Evolutionary conservation across 2,329 filamentous ascomycete genomes (phyloP), one percentile per base, ranked within the genome.

Genomic region (Aspergillus brunneoviolaceus): DNA sequence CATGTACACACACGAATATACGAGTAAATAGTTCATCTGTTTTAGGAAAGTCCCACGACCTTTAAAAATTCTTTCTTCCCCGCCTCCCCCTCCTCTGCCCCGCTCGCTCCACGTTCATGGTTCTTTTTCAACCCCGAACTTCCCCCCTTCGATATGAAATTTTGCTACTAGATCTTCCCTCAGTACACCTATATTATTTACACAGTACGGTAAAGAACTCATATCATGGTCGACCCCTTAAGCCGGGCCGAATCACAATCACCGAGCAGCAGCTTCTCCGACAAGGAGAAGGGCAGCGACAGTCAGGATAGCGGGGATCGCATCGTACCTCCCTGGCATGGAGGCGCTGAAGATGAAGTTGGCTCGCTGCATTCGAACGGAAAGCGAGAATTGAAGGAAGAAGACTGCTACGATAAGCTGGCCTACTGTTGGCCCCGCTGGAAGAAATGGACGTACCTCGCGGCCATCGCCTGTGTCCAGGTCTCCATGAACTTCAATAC

Each of bases 401-500:
- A 75, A 19, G 85, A 87, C 63, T 88, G 85, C 70, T 87, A 86
- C 70, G 79, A 83, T 4, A 81, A 88, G 67, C 79, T 89, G 1
- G 87, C 85, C 55, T 89, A 81, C 69, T 77, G 75, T 27, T 89
- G 84, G 64, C 71, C 71, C 9, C 57, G 57, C 35, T 73, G 71
- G 71, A 71, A 71, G 66, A 72, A 72, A 63, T 74, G 71, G 71
- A 63, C 62, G 49, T 67, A 67, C 50, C 65, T 68, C 7, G 82
- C 81, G 31, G 80, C 89, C 70, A 87, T 89, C 72, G 88, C 89
- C 72, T 78, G 84, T 68, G 86, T 90, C 4, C 87, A 90, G 72
- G 85, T 87, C 0, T 89, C 87, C 5, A 89, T 89, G 87, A 89
- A 90, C 80, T 88, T 89, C 78, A 90, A 90, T 76, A 88, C 87